Evolutionary conservation across 164 flowering plant species (phyloP), one percentile per base, ranked within the genome.

Genomic region (Umbilicus rupestris): DNA sequence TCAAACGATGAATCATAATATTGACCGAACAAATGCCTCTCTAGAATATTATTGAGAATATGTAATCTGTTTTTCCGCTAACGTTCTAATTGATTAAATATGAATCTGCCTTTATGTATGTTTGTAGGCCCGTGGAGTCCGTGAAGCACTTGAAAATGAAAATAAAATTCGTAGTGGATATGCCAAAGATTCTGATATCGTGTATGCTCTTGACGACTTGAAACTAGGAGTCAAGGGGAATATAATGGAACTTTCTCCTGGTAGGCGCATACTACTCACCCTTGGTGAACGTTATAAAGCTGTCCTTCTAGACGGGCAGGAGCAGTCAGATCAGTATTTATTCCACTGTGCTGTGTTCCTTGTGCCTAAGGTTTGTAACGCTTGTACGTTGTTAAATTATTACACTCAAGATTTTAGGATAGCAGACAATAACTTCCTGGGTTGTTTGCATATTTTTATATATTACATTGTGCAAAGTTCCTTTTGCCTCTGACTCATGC

Each of bases 271-370:
- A 22, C 80, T 76, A 71, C 78, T 90, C 66, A 80, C 71, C 31
- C 71, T 93, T 76, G 96, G 90, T 68, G 88, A 76, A 39, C 76
- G 80, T 63, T 90, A 89, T 71, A 87, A 75, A 75, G 94, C 91
- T 50, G 80, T 90, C 22, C 80, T 93, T 72, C 87, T 90, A 77
- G 98, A 93, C 81, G 84, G 97, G 33, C 77, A 39, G 39, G 66
- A 81, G 52, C 68, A 71, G 15, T 73, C 81, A 76, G 84, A 70
- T 24, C 75, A 84, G 57, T 90, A 84, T 45, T 20, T 52, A 26
- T 87, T 81, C 73, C 78, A 81, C 29, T 93, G 84, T 83, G 98
- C 84, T 16, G 89, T 89, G 72, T 88, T 93, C 72, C 80, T 93
- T 69, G 98, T 93, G 63, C 92, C 94, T 42, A 75, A 82, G 88